phyloP scores from a whole-genome alignment of 164 flowering plant species.

The Vitis rotundifolia region DNA sequence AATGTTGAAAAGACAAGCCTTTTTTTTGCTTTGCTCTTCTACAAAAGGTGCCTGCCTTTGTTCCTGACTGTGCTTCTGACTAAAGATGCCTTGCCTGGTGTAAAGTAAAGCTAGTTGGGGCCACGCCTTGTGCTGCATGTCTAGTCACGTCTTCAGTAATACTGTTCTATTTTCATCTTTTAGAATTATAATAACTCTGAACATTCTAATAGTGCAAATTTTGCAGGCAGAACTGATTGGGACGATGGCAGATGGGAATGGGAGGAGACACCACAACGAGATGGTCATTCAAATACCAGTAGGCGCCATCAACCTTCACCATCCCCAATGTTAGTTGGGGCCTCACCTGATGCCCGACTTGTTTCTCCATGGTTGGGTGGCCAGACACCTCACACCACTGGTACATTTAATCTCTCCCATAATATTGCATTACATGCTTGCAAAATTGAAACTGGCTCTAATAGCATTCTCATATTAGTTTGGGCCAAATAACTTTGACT shows the following conservation, averaged over 20 bases:
- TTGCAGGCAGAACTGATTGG: slow-evolving; percentile 81
- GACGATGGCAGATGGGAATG: slow-evolving; percentile 95
- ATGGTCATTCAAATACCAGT: slow-evolving; percentile 35
- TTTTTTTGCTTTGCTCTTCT: too few species aligned
- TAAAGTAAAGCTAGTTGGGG: too few species aligned
- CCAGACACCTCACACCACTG: slow-evolving; percentile 57
- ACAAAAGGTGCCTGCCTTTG: too few species aligned
- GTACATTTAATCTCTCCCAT: slow-evolving; percentile 28
- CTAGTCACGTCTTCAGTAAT: too few species aligned
- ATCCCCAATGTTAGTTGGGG: slow-evolving; percentile 78
- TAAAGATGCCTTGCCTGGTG: too few species aligned
- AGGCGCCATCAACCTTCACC: slow-evolving; percentile 74
- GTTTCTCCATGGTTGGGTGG: slow-evolving; percentile 87
- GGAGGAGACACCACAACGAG: slow-evolving; percentile 79
- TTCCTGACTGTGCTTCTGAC: too few species aligned
- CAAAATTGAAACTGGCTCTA: background rate
- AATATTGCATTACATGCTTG: background rate
- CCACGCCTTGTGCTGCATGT: too few species aligned
- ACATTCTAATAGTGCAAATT: slow-evolving; percentile 3
- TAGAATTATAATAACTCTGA: background rate
- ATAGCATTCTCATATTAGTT: background rate
- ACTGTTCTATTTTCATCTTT: background rate
- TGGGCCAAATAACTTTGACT: background rate
- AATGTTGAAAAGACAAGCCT: too few species aligned
- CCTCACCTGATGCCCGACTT: slow-evolving; percentile 90